Evolutionary conservation across 78 protist species (phyloP), one percentile per base, ranked within the genome.

Genomic region (Pigoraptor vietnamica): DNA sequence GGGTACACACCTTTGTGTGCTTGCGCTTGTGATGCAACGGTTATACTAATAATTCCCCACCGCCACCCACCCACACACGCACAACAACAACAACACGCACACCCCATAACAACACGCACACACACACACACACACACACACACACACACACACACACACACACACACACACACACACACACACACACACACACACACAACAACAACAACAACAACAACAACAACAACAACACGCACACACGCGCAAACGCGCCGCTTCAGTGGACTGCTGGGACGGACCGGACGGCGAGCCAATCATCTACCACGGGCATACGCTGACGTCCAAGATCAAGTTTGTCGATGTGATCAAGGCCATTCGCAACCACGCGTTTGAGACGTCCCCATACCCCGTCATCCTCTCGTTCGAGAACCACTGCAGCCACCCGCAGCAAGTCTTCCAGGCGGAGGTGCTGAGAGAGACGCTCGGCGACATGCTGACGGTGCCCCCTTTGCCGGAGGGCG

Each of bases 211-310:
- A n/a, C n/a, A n/a, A n/a, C n/a, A n/a, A n/a, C n/a, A n/a, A n/a
- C n/a, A n/a, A n/a, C n/a, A n/a, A n/a, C n/a, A n/a, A n/a, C n/a
- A n/a, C n/a, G n/a, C n/a, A n/a, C n/a, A n/a, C n/a, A n/a, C n/a
- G n/a, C n/a, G n/a, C n/a, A n/a, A n/a, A n/a, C n/a, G n/a, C n/a
- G n/a, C n/a, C n/a, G n/a, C n/a, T n/a, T n/a, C 84, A 79, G 38
- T 83, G 35, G 98, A 97, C 40, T 96, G 96, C 90, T 97, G 97
- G 98, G 98, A 97, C 89, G 98, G 97, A 1, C 88, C 87, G 6
- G 93, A 97, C 38, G 95, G 94, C 81, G 95, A 95, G 48, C 97
- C 98, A n/a, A 94, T 96, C 34, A 89, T 97, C 39, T 90, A 87
- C 87, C 98, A 96, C 93, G 97, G 97, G 34, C 93, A 95, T 91